These are phyloP conservation scores for Arthrobotrys iridis DNA, from an alignment of 2,329 filamentous ascomycete species.

Conservation along the genomic window DNA sequence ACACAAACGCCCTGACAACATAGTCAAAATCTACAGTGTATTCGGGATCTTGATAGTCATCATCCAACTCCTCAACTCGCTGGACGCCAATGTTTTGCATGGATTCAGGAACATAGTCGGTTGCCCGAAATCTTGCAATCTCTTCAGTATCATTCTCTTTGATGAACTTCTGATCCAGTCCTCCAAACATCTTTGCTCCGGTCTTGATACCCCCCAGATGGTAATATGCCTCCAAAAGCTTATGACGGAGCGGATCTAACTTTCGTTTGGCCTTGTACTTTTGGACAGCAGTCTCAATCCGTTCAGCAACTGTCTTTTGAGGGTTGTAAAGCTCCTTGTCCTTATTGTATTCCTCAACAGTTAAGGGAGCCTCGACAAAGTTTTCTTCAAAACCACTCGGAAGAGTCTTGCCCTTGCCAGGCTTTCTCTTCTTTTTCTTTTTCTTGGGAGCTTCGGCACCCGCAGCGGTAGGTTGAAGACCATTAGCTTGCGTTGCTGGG, in stretches of 20 bases:
- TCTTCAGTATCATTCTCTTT: constrained; percentile 72
- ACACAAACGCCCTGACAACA: constrained; percentile 82
- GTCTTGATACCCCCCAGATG: constrained; percentile 81
- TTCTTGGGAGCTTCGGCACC: constrained; percentile 50
- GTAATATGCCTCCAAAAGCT: constrained; percentile 82
- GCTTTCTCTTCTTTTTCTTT: constrained; percentile 62
- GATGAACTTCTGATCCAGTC: constrained; percentile 71
- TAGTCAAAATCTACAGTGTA: constrained; percentile 77
- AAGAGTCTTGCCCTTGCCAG: constrained; percentile 59
- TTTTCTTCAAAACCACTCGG: constrained; percentile 81
- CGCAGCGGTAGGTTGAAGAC: neutral
- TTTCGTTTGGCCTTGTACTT: constrained; percentile 81
- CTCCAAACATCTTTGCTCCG: constrained; percentile 71
- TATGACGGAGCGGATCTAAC: constrained; percentile 68
- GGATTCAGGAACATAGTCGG: constrained; percentile 66
- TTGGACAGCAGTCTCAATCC: constrained; percentile 85
- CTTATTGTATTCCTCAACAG: constrained; percentile 72
- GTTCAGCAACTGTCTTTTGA: constrained; percentile 59
- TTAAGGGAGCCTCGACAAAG: constrained; percentile 81
- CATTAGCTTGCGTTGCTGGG: constrained; percentile 15
- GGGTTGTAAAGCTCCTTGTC: constrained; percentile 75
- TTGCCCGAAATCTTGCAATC: constrained; percentile 72
- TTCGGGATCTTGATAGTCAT: constrained; percentile 70
- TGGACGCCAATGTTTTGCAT: constrained; percentile 62
- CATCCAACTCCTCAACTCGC: constrained; percentile 62